phyloP scores from a whole-genome alignment of 306 rosid genomes.

The Acacia confusa region DNA sequence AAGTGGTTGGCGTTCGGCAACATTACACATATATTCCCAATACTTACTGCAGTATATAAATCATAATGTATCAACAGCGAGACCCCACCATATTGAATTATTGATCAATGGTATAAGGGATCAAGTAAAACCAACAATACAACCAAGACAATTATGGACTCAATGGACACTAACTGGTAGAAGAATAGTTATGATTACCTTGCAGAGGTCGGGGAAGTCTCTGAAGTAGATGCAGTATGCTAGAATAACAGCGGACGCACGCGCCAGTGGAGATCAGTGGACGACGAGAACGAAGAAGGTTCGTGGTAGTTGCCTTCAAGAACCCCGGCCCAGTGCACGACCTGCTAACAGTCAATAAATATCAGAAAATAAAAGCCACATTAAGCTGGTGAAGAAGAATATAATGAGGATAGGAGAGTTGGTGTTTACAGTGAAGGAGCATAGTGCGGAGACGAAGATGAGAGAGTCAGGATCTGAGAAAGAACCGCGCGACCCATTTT shows the following conservation, averaged over 20 bases:
- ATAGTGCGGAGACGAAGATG: constrained; percentile 43
- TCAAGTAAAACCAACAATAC: background rate
- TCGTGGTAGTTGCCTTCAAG: constrained; percentile 12
- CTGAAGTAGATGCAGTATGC: constrained; percentile 43
- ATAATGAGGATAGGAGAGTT: constrained; percentile 5
- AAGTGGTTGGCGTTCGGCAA: background rate
- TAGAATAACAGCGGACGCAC: constrained; percentile 51
- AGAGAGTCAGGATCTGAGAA: constrained; percentile 50
- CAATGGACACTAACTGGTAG: background rate
- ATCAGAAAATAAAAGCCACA: constrained; percentile 16
- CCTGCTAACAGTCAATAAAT: constrained; percentile 36
- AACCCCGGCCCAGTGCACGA: constrained; percentile 36
- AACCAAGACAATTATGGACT: background rate
- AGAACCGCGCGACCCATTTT: constrained; percentile 56
- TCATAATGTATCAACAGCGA: background rate
- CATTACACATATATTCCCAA: background rate
- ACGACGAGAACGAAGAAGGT: constrained; percentile 37
- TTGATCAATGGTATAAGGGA: background rate
- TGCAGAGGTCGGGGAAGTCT: constrained; percentile 47
- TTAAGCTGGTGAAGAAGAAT: background rate
- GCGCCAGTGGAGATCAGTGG: background rate
- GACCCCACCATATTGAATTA: background rate
- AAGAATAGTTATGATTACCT: constrained; percentile 48
- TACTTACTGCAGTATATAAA: background rate
- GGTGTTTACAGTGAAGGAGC: constrained; percentile 41